Conservation (phyloP, 2,329 filamentous ascomycete species). For the Alternaria panax region DNA sequence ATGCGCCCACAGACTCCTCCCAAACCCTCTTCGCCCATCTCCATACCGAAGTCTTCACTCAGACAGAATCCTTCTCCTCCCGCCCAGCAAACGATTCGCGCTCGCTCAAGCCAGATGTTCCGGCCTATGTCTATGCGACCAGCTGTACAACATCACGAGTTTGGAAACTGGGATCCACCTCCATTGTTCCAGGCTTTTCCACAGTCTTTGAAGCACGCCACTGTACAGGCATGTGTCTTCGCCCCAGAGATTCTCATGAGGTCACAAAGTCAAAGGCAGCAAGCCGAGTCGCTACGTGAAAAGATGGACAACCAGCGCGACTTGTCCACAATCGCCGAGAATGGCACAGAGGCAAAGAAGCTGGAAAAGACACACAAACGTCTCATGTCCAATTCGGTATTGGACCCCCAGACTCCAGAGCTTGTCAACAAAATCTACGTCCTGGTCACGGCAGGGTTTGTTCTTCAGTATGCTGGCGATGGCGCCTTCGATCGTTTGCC, state of each 20-base stretch:
- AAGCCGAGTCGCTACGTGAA: conserved; percentile 52
- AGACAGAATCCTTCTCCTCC: conserved; percentile 41
- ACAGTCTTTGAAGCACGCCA: conserved; percentile 79
- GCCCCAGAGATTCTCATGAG: conserved; percentile 74
- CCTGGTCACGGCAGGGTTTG: conserved; percentile 72
- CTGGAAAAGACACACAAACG: conserved; percentile 55
- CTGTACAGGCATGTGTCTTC: conserved; percentile 70
- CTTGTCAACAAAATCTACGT: conserved; percentile 77
- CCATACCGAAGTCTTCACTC: conserved; percentile 39
- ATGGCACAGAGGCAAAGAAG: conserved; percentile 39
- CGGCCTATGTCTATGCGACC: conserved; percentile 41
- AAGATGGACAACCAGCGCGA: conserved; percentile 48
- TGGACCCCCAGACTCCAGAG: conserved; percentile 63
- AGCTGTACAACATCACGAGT: conserved; percentile 25
- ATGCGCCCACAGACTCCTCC: conserved; percentile 43
- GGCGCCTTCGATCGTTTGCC: conserved; percentile 75
- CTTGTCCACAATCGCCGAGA: conserved; percentile 39
- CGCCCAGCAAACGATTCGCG: conserved; percentile 39
- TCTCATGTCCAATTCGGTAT: conserved; percentile 47
- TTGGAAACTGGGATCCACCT: conserved; percentile 61
- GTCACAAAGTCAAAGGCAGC: conserved; percentile 61
- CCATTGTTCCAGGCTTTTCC: conserved; percentile 88
- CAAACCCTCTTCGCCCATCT: conserved; percentile 24
- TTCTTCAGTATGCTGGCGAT: conserved; percentile 76
- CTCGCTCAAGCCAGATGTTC: conserved; percentile 44